Conservation (phyloP, 1,284 basidiomycete species). For the Golubevia sp. region DNA sequence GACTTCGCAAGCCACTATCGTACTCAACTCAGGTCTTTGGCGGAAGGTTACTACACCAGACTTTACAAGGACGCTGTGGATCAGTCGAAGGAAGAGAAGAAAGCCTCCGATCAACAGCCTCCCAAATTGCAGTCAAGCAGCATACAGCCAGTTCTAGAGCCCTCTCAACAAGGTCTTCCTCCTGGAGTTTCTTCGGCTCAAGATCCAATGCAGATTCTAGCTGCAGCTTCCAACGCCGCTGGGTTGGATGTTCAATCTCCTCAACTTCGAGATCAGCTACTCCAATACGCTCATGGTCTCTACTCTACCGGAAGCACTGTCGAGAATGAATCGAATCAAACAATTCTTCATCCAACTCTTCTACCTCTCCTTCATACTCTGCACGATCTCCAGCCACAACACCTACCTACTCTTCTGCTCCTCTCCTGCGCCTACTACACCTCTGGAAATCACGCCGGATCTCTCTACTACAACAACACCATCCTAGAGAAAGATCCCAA, state of each 20-base stretch:
- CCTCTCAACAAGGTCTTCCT: too few species aligned
- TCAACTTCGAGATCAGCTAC: constrained; percentile 46
- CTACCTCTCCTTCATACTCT: constrained; percentile 50
- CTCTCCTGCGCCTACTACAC: constrained; percentile 55
- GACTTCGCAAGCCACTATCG: constrained; percentile 54
- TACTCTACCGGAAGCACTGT: constrained; percentile 30
- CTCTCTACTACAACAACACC: constrained; percentile 61
- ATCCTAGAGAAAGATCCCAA: constrained; percentile 61
- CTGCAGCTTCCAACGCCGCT: constrained; percentile 31
- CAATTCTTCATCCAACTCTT: constrained; percentile 42
- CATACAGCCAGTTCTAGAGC: too few species aligned
- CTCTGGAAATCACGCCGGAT: constrained; percentile 39
- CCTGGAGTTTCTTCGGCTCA: constrained; percentile 11
- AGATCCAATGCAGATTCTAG: constrained; percentile 43
- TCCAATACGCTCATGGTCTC: constrained; percentile 51
- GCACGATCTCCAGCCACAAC: constrained; percentile 41
- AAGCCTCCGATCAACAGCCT: background rate
- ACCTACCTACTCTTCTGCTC: constrained; percentile 48
- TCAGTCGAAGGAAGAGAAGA: background rate
- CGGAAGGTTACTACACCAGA: constrained; percentile 44
- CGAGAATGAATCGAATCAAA: background rate
- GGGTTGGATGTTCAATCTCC: constrained; percentile 32
- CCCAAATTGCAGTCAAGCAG: background rate
- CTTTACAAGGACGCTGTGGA: constrained; percentile 35
- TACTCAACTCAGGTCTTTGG: constrained; percentile 42